Base-by-base conservation (phyloP, 306 rosid species). In the Prunus salicina region DNA sequence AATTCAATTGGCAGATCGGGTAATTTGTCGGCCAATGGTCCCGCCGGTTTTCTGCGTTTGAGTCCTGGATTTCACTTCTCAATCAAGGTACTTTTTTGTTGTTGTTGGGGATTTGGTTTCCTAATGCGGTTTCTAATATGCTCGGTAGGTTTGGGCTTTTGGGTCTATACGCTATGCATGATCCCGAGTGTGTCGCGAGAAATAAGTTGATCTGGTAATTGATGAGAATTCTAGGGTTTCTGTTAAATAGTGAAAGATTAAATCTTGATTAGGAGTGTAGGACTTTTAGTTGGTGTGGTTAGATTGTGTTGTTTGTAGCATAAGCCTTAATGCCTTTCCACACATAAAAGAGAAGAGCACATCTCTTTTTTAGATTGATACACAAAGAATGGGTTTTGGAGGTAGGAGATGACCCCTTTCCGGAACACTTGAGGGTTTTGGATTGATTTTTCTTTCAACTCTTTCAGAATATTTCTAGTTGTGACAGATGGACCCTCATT, bases 61-160 rank as follows among this genome's bases (percentile, higher is more conserved):
- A 79, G 50, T 13, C 51, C 82, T 57, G 64, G 67, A 47, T 80
- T 53, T 27, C 75, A 63, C 49, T 65, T 79, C 81, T 72, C 91
- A 30, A 57, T 64, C 66, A 90, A 86, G 89, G 98, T 93, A 84
- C 27, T 38, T 4, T 7, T 38, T 32, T 32, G 1, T 34, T 6
- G 52, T 32, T 3, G 22, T 71, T 46, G 43, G 4, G 51, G 32
- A 14, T 63, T 63, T 41, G 10, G 41, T 24, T 14, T 13, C 32
- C 18, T 28, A 15, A 45, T 41, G 5, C 49, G 57, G 5, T 16
- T 52, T 16, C 57, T 52, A 18, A 15, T 4, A 52, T 20, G 63
- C 13, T 47, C 12, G 15, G 52, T 12, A 12, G 15, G 15, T 41
- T 65, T 56, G 60, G 50, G 63, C 15, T 28, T 43, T 65, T 13